Percentiles rank a stretch among this genome's conserved stretches.
Evolutionary conservation across 345 rosid genomes (phyloP).

Genomic region (Populus euphratica): DNA sequence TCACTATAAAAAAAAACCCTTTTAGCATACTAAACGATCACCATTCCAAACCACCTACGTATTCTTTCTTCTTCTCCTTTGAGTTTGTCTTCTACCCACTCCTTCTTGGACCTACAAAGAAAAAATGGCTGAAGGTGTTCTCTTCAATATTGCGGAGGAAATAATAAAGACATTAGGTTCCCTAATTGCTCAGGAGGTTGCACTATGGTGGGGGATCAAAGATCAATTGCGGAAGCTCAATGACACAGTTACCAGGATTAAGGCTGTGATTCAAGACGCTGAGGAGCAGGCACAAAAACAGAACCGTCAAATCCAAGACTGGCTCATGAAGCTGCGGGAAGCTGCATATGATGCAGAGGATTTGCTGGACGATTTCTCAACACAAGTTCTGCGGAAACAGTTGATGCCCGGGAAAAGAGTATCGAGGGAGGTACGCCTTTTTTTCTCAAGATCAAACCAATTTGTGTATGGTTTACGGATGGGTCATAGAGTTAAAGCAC

Average conservation of each 20-base stretch:
- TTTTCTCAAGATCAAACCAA: constrained; percentile 8
- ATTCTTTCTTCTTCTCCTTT: no score
- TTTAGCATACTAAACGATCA: no score
- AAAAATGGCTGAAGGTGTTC: constrained; percentile 11
- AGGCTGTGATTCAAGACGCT: background rate
- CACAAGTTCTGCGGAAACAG: constrained; percentile 2
- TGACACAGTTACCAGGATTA: no score
- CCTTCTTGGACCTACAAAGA: no score
- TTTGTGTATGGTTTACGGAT: constrained; percentile 4
- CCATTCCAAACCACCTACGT: no score
- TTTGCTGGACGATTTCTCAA: constrained; percentile 29
- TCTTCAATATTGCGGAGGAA: background rate
- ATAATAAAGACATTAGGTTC: background rate
- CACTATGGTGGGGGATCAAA: no score
- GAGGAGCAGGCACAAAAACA: background rate
- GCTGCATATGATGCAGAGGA: constrained; percentile 35
- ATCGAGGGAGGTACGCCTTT: background rate
- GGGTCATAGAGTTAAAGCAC: constrained; percentile 8
- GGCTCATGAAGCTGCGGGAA: constrained; percentile 28
- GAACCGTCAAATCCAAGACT: background rate
- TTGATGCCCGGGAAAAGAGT: background rate
- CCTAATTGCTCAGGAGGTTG: background rate
- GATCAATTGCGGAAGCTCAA: no score
- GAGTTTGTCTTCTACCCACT: no score
- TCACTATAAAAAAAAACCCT: no score